Base-by-base conservation (phyloP, 106 monocot species). In the Alisma plantagoaquatica region DNA sequence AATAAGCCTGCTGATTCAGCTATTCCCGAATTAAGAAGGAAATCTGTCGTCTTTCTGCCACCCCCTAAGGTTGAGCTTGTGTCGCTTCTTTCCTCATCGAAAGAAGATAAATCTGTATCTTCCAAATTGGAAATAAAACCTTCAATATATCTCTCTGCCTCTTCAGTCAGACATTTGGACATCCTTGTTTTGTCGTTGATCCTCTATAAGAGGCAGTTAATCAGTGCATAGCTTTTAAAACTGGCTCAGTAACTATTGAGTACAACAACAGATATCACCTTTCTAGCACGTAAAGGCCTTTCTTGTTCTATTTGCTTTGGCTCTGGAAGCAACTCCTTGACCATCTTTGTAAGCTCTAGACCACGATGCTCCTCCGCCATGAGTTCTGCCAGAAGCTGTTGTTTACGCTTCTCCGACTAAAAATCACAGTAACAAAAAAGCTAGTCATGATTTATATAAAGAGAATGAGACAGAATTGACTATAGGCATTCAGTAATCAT, bases 41-140 rank as follows among this genome's bases (percentile, higher is more conserved):
- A 16, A 6, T 77, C 51, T 52, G 42, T 65, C 35, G 47, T 46
- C 57, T 73, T 84, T 44, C n/a, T 27, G 28, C 45, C 46, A 15
- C 68, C 66, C 63, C 74, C 77, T 54, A 73, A 22, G 15, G 44
- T 65, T 35, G 93, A 94, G 62, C 84, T 81, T 31, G 79, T 60
- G 43, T 98, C 98, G 45, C 98, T 90, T 70, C 61, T 90, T 63
- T 98, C 98, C 43, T 77, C 96, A 64, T 98, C 98, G 68, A 79
- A 98, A 24, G 98, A 98, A 10, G 98, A 98, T 33, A 90, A 56
- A 65, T 90, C 98, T 32, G 98, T 99, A 32, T 99, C 90, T 61
- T 99, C 96, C 41, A 98, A 78, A 75, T 85, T 99, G 48, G 76
- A 86, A 21, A 99, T 73, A 51, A 99, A 99, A 74, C 86, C 90